Base-by-base conservation (phyloP, 805 yeast species). In the Schwanniomyces vanrijiae region DNA sequence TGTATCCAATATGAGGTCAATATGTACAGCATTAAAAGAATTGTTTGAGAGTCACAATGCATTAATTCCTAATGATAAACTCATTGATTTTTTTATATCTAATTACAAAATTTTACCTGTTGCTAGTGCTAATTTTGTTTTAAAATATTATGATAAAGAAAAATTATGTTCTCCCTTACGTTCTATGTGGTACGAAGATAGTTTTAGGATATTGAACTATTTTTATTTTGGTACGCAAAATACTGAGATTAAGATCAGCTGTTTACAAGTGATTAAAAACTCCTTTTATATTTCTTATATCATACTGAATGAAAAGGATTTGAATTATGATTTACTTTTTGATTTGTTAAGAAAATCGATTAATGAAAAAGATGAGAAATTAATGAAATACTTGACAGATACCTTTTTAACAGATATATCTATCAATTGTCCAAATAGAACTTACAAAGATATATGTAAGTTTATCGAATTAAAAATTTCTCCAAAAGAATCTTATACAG, bases 81-180 rank as follows among this genome's bases (percentile, higher is more conserved):
- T 82, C 25, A 61, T 80, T 1, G 60, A 62, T 1, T 73, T 79
- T 38, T 72, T 77, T 38, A 52, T 78, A 28, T 53, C 54, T 4
- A 58, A 76, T 52, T 53, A 76, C 14, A 62, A 60, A 3, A 60
- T 61, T 42, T 52, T 81, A 22, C 64, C 74, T 9, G 64, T 66
- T 1, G 64, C 61, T 3, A 65, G 67, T 9, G 69, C 76, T n/a
- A 52, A 62, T 4, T 72, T 68, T 43, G 73, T 86, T 3, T 59
- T 86, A 22, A 62, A 68, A 2, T 75, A 67, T 53, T 83, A 80
- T 58, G 63, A 66, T 3, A 67, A 70, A 10, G 78, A 79, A 44
- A 73, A 76, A 44, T 56, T 75, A 25, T 85, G 91, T 56, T 72
- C 83, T 2, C 78, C 82, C 9, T 59, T 82, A 5, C 63, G 76